A percentile compares a stretch with the other conserved stretches of the same genome.
Conservation (phyloP, 306 rosid genomes). For the Dalbergia oliveri region DNA sequence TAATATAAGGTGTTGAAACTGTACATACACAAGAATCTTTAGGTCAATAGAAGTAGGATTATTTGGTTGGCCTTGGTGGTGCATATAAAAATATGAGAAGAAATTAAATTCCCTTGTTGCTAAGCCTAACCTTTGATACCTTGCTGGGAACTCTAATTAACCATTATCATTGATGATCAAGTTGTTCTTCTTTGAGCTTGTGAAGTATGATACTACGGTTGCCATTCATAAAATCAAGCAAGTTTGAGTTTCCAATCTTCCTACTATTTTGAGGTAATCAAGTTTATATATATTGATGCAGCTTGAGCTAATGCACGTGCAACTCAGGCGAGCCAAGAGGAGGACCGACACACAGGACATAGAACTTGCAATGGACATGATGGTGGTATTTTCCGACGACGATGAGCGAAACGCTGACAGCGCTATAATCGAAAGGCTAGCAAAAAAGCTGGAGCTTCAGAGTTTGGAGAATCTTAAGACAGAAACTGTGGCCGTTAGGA, state of each 20-base stretch:
- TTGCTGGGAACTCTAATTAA: neutral
- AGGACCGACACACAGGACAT: slow-evolving; percentile 89
- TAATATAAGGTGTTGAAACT: no score
- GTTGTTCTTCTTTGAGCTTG: neutral
- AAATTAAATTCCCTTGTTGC: neutral
- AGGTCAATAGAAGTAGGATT: no score
- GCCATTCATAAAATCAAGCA: slow-evolving; percentile 1
- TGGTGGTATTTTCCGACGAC: slow-evolving; percentile 74
- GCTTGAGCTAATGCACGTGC: slow-evolving; percentile 85
- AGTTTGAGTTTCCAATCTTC: slow-evolving; percentile 7
- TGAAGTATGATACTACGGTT: neutral
- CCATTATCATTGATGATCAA: neutral
- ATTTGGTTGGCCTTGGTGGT: neutral
- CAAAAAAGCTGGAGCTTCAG: slow-evolving; percentile 73
- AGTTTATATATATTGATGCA: slow-evolving; percentile 41
- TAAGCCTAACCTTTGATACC: neutral
- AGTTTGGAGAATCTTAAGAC: slow-evolving; percentile 68
- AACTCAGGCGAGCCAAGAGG: slow-evolving; percentile 75
- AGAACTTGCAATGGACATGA: slow-evolving; percentile 93
- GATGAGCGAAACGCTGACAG: slow-evolving; percentile 71
- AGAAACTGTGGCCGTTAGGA: slow-evolving; percentile 70
- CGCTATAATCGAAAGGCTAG: slow-evolving; percentile 78
- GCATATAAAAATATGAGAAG: neutral
- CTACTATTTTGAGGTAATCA: slow-evolving; percentile 22
- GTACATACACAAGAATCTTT: no score